Evolutionary conservation across 192 early-diverging fungal species (phyloP).

Genomic region (Spizellomyces sp.): DNA sequence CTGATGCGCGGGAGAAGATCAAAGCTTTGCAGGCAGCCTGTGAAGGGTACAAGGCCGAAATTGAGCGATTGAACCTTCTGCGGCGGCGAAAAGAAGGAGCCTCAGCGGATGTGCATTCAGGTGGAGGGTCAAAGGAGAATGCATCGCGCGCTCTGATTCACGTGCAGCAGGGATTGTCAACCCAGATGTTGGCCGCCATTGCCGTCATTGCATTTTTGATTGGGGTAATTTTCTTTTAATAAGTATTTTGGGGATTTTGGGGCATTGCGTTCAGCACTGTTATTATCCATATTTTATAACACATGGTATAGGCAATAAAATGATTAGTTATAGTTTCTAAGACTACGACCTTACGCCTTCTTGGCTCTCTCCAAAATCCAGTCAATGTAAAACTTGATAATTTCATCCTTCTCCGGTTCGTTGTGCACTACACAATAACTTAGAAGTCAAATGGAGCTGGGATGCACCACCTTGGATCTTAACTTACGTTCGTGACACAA

Average conservation of each 20-base stretch:
- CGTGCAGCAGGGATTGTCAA: not conserved
- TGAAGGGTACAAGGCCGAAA: conserved; percentile 58
- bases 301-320: no score
- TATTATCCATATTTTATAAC: no score
- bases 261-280: no score
- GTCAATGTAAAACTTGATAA: conserved; percentile 37
- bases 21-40: conserved; percentile 47
- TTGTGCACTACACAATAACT: conserved; percentile 30
- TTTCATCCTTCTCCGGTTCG: conserved; percentile 41
- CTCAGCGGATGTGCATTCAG: not conserved
- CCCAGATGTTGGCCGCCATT: not conserved
- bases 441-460: no score
- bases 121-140: not conserved
- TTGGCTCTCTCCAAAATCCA: conserved; percentile 42
- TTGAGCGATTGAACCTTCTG: conserved; percentile 50
- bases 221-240: not conserved
- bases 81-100: conserved; percentile 35
- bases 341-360: not conserved
- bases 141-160: not conserved
- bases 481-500: conserved; percentile 22
- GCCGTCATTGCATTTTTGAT: conserved; percentile 8
- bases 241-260: no score
- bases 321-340: no score
- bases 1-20: conserved; percentile 41
- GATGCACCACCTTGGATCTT: not conserved